Base-by-base conservation (phyloP, 164 flowering plant species). In the Euptelea pleiosperma region DNA sequence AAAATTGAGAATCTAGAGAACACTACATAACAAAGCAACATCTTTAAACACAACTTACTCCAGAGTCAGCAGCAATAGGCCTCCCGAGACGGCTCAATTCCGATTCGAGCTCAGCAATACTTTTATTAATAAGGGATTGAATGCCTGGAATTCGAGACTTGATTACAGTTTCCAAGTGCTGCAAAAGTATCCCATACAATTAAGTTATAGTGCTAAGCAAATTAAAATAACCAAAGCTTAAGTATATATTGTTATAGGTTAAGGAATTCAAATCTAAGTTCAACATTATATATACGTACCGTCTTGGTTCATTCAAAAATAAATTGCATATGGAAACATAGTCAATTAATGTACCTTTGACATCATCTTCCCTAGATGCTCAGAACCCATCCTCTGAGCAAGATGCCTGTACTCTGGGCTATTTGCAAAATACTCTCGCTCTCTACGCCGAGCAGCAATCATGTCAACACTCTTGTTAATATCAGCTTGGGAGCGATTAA, bases 401-500 rank as follows among this genome's bases (percentile, higher is more conserved):
- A 89, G 75, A 73, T 89, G 93, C 50, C 62, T 71, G 65, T 89
- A 89, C 63, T 86, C 93, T 16, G 87, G 82, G 67, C 76, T 80
- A 44, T 35, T 75, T 33, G 79, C 58, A 69, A 87, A 89, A 60
- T 87, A 89, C 49, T 89, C 96, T 8, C 75, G 68, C 70, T 89
- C 96, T 70, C 81, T 77, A 30, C 81, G 78, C 15, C 96, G 80
- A 60, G 96, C 96, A 69, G 87, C 84, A n/a, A n/a, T n/a, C n/a
- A n/a, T n/a, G n/a, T n/a, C n/a, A n/a, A n/a, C n/a, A n/a, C n/a
- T n/a, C n/a, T n/a, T n/a, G n/a, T n/a, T n/a, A n/a, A n/a, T n/a
- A n/a, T n/a, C n/a, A n/a, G n/a, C n/a, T n/a, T n/a, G 95, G 34
- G 95, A 87, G 14, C 96, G 86, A 66, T 88, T 89, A 15, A 89